Conservation (phyloP, 192 early-diverging fungal species). For the Geranomyces variabilis region DNA sequence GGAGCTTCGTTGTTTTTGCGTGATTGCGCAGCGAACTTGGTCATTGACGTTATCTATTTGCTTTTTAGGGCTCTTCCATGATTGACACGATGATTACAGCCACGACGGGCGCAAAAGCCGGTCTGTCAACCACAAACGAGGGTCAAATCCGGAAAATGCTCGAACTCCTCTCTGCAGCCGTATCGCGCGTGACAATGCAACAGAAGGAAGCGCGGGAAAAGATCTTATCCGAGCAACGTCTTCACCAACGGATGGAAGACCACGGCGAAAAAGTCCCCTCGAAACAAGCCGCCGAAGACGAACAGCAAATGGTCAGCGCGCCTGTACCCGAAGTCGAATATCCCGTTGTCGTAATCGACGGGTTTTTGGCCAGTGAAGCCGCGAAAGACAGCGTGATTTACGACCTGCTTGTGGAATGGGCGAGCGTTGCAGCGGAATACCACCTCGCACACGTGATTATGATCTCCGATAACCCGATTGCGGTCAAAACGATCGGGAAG, state of each 20-base stretch:
- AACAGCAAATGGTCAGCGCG: constrained; percentile 4
- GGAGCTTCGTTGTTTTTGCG: no score
- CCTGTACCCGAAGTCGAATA: constrained; percentile 54
- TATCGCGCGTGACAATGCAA: constrained; percentile 60
- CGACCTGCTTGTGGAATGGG: constrained; percentile 83
- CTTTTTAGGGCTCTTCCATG: constrained; percentile 52
- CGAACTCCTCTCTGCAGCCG: constrained; percentile 74
- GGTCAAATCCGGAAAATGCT: constrained; percentile 84
- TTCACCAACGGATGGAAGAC: constrained; percentile 20
- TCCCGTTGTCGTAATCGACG: constrained; percentile 90
- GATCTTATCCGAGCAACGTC: constrained; percentile 14
- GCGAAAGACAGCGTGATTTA: constrained; percentile 64
- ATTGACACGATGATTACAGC: constrained; percentile 83
- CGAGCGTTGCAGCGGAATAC: constrained; percentile 66
- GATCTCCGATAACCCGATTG: constrained; percentile 69
- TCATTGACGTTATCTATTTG: neutral
- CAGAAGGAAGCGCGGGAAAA: constrained; percentile 42
- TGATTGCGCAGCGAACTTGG: no score
- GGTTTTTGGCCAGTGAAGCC: constrained; percentile 77
- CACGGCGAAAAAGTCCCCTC: neutral
- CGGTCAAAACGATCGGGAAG: constrained; percentile 69
- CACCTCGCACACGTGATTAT: constrained; percentile 90
- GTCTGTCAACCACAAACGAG: constrained; percentile 79
- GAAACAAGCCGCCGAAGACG: neutral
- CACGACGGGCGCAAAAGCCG: constrained; percentile 86